Evolutionary conservation across 2,329 filamentous ascomycete species (phyloP), one percentile per base, ranked within the genome.

Genomic region (Thielaviopsis musarum): DNA sequence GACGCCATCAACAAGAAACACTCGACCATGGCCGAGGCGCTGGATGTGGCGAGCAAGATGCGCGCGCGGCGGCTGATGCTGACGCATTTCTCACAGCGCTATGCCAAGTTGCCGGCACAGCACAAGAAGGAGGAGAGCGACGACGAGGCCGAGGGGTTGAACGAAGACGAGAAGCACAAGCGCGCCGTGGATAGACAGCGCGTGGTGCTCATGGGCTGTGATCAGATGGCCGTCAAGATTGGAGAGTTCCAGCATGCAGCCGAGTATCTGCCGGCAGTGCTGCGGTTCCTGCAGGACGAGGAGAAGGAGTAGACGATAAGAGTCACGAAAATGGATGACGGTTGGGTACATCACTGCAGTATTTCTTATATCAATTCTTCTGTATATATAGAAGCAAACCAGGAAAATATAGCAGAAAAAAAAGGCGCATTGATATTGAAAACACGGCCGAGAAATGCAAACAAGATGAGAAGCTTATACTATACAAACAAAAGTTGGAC

Each of bases 11-110:
- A 85, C 57, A 98, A 98, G 80, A 90, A 86, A 67, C 93, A 98
- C 74, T 88, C 81, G 48, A 98, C 93, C 9, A 88, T 90, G 63
- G 80, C 80, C 15, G 93, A 98, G 73, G 93, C 93, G 0, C 78
- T 98, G 3, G 77, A 75, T 52, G 79, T 97, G 2, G 91, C 85
- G 1, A 77, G 79, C 13, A 72, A 75, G 53, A 98, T 98, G 93
- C 71, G 79, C 28, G 93, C 91, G 0, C 81, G 84, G 64, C 78
- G 87, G 17, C 84, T 93, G 17, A 73, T 98, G 59, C 77, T 98
- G 55, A 98, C 93, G 7, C 93, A 98, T 70, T 98, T 98, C 72
- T 91, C 85, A 59, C 93, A 98, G 73, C 79, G 93, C 7, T 98
- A 98, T 70, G 85, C 88, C 66, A 91, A 91, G 71, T 75, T 82